Conservation (phyloP, 2,329 filamentous ascomycete species). For the Nakataea oryzae region DNA sequence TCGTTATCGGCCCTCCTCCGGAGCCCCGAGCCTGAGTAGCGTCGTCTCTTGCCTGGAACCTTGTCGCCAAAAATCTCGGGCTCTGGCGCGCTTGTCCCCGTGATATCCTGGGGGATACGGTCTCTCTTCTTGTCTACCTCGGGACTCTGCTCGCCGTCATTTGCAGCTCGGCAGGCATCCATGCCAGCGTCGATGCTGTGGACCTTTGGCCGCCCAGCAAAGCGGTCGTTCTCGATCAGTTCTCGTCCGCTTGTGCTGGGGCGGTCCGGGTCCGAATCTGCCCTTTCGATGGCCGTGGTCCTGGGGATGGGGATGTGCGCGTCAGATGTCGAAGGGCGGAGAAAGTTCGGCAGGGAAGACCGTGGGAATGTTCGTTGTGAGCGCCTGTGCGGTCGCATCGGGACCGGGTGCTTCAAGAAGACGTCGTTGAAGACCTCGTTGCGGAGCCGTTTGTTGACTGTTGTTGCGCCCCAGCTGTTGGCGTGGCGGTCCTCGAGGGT, state of each 20-base stretch:
- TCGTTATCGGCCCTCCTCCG: conserved; percentile 65
- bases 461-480: conserved; percentile 80
- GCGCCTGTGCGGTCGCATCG: conserved; percentile 1
- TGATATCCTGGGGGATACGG: conserved; percentile 39
- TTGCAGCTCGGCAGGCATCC: not conserved
- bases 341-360: conserved; percentile 1
- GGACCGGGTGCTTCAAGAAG: conserved; percentile 71
- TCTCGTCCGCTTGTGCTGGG: not conserved
- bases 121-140: conserved; percentile 14
- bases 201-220: not conserved
- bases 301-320: not conserved
- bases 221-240: not conserved
- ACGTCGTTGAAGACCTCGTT: conserved; percentile 91
- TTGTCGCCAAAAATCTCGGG: conserved; percentile 44
- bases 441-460: conserved; percentile 76
- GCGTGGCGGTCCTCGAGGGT: conserved; percentile 44
- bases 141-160: not conserved
- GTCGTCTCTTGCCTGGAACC: conserved; percentile 30
- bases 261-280: not conserved
- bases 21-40: conserved; percentile 81
- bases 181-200: not conserved
- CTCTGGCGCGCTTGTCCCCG: conserved; percentile 55
- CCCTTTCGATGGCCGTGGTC: not conserved
- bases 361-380: conserved; percentile 4
- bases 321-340: not conserved